A percentile compares a stretch with the other conserved stretches of the same genome.
Conservation (phyloP, 2,329 filamentous ascomycete genomes). For the Hymenoscyphus linearis region DNA sequence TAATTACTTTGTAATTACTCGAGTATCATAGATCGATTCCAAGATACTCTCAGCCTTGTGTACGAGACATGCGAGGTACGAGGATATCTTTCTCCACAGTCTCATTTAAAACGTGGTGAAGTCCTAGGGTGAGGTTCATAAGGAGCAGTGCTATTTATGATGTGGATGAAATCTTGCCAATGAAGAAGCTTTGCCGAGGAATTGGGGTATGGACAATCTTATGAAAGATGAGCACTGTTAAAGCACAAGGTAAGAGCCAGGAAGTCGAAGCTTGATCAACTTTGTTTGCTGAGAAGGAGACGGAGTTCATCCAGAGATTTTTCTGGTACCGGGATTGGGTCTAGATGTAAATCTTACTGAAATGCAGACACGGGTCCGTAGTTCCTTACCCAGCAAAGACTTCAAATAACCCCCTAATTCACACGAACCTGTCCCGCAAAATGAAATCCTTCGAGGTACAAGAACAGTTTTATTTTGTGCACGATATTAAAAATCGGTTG, state of each 20-base stretch:
- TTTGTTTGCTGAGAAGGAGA: background rate
- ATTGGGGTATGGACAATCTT: background rate
- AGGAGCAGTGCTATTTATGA: background rate
- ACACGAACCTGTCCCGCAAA: background rate
- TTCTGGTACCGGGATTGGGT: background rate
- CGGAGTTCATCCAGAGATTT: background rate
- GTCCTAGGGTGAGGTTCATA: background rate
- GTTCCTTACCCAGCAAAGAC: background rate
- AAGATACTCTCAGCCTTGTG: too few species aligned
- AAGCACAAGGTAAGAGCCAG: background rate
- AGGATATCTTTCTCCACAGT: background rate
- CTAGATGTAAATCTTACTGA: background rate
- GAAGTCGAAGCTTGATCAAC: background rate
- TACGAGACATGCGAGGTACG: background rate
- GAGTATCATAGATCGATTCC: too few species aligned
- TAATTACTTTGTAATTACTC: too few species aligned
- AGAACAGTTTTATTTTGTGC: conserved; percentile 3
- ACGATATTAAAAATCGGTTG: conserved; percentile 1
- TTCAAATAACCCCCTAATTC: background rate
- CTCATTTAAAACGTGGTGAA: background rate
- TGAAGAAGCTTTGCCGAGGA: background rate
- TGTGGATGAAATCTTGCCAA: background rate
- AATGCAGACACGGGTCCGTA: background rate
- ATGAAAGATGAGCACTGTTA: background rate
- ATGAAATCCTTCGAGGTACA: background rate